phyloP scores from a whole-genome alignment of 2,329 filamentous ascomycete species.

The Phoma sp. region DNA sequence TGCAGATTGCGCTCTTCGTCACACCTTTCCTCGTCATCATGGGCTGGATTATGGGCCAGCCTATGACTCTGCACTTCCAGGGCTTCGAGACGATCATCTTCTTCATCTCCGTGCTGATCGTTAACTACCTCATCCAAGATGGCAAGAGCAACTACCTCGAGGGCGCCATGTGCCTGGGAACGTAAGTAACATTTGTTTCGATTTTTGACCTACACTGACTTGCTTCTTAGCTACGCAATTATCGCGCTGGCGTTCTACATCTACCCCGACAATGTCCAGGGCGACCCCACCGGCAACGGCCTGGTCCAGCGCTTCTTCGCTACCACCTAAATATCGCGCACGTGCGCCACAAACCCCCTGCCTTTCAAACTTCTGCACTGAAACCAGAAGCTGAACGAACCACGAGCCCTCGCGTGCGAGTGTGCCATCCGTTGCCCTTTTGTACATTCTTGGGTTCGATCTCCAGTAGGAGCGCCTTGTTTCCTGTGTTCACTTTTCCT shows the following conservation, averaged over 20 bases:
- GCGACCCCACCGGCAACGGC: slow-evolving; percentile 36
- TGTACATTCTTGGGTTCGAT: no score
- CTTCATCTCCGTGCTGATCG: slow-evolving; percentile 82
- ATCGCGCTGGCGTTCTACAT: slow-evolving; percentile 67
- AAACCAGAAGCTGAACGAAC: no score
- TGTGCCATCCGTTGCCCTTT: no score
- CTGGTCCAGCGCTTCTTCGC: slow-evolving; percentile 39
- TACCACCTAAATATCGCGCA: slow-evolving; percentile 6
- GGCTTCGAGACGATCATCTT: slow-evolving; percentile 87
- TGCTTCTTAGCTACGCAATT: slow-evolving; percentile 57
- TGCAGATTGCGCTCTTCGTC: slow-evolving; percentile 69
- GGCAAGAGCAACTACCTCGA: slow-evolving; percentile 88
- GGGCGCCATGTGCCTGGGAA: slow-evolving; percentile 66
- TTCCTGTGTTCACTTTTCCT: no score
- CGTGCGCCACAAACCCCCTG: no score
- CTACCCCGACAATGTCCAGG: slow-evolving; percentile 60
- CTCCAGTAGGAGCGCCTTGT: no score
- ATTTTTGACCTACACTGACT: slow-evolving; percentile 10
- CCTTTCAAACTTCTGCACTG: no score
- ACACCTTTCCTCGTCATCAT: slow-evolving; percentile 66
- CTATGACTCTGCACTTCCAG: slow-evolving; percentile 78
- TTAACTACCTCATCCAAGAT: slow-evolving; percentile 86
- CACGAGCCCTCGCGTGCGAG: no score
- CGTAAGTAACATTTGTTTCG: slow-evolving; percentile 31
- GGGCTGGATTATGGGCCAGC: slow-evolving; percentile 64